These are phyloP conservation scores for Eucalyptus sp. DNA, from an alignment of 345 rosid species.

Conservation along the genomic window DNA sequence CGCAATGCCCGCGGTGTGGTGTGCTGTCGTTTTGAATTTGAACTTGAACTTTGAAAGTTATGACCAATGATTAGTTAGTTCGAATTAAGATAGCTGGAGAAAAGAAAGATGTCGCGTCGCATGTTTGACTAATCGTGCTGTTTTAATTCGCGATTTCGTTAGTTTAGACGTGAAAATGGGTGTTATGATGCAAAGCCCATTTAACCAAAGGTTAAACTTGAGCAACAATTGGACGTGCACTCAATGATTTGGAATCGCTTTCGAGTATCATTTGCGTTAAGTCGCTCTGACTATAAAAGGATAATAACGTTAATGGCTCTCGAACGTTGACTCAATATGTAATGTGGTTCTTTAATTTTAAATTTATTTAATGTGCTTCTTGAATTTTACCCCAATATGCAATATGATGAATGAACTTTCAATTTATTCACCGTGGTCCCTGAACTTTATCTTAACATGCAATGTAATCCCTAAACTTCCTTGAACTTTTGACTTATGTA, in stretches of 20 bases:
- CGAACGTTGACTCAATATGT: accelerated
- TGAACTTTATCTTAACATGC: accelerated
- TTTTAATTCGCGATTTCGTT: background rate
- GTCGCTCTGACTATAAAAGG: no score
- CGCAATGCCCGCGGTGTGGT: no score
- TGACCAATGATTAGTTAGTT: background rate
- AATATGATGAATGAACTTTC: no score
- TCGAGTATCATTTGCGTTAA: background rate
- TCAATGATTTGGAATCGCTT: background rate
- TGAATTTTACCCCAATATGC: accelerated
- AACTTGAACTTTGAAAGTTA: background rate
- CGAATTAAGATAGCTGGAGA: background rate
- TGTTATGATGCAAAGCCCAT: background rate
- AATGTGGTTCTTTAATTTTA: no score
- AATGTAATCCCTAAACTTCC: no score
- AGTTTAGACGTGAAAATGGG: background rate
- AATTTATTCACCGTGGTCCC: accelerated
- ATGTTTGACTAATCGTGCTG: background rate
- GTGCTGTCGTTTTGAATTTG: background rate
- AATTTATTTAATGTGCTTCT: no score
- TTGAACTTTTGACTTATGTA: no score
- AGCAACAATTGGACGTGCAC: background rate
- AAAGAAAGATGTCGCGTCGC: background rate
- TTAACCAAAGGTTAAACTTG: background rate
- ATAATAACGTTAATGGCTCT: no score